These are phyloP conservation scores for Bauhinia variegata DNA, from an alignment of 306 rosid genomes.

Conservation along the genomic window DNA sequence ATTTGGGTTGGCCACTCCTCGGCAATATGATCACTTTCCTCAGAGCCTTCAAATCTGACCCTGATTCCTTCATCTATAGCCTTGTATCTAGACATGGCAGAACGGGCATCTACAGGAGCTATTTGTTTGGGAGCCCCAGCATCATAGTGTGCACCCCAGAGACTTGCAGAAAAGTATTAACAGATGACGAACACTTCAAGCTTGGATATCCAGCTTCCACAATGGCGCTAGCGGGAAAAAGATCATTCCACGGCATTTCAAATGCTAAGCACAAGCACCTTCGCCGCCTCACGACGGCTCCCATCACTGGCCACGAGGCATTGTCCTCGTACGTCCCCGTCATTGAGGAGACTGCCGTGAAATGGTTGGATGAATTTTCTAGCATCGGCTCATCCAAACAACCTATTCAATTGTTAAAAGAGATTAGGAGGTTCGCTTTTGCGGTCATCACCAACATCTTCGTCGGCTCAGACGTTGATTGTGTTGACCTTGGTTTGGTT, in stretches of 20 bases:
- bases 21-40: constrained; percentile 46
- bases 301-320: constrained; percentile 63
- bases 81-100: constrained; percentile 42
- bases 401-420: constrained; percentile 54
- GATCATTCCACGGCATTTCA: constrained; percentile 51
- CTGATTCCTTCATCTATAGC: constrained; percentile 45
- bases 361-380: constrained; percentile 46
- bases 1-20: constrained; percentile 52
- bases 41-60: constrained; percentile 45
- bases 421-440: constrained; percentile 67
- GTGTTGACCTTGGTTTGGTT: constrained; percentile 38
- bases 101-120: constrained; percentile 43
- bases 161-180: constrained; percentile 43
- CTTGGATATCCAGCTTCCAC: constrained; percentile 52
- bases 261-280: constrained; percentile 63
- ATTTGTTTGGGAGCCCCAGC: constrained; percentile 47
- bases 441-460: constrained; percentile 59
- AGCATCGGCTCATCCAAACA: not conserved
- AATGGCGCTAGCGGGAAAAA: constrained; percentile 40
- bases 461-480: constrained; percentile 45
- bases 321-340: constrained; percentile 45
- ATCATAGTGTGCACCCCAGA: constrained; percentile 51
- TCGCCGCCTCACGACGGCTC: constrained; percentile 63
- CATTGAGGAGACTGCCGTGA: constrained; percentile 40
- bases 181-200: constrained; percentile 39